These are phyloP conservation scores for Encephalitozoon romaleae DNA, from an alignment of 371 early-diverging fungal species.

Conservation along the genomic window DNA sequence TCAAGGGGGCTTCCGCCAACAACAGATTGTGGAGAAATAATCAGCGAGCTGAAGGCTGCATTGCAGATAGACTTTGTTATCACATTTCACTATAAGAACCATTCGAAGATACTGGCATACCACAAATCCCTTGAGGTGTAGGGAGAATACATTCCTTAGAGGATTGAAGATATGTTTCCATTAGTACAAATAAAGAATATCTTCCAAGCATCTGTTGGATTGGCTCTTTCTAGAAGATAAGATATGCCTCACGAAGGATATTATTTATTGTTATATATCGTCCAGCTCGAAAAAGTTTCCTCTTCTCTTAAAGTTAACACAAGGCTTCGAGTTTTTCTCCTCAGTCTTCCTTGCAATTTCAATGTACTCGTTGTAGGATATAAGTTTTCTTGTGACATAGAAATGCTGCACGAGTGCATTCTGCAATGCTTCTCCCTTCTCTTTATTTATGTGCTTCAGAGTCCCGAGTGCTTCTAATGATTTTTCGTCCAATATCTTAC, in stretches of 20 bases:
- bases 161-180: background rate
- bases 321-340: background rate
- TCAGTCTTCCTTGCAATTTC: conserved; percentile 24
- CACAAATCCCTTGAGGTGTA: conserved; percentile 1
- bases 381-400: background rate
- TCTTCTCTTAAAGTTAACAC: conserved; percentile 17
- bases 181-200: background rate
- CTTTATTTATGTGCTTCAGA: conserved; percentile 35
- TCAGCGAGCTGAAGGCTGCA: conserved; percentile 52
- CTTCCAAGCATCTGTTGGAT: background rate
- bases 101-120: conserved; percentile 26
- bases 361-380: conserved; percentile 23
- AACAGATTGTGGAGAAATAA: conserved; percentile 25
- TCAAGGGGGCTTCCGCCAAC: conserved; percentile 36
- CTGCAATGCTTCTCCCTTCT: conserved; percentile 15
- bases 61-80: conserved; percentile 51
- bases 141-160: background rate
- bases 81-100: conserved; percentile 54
- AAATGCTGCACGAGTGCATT: conserved; percentile 20
- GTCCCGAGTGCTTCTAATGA: background rate
- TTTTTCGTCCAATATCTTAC: conserved; percentile 28
- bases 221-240: background rate
- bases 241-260: too few species aligned
- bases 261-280: conserved; percentile 14
- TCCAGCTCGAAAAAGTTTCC: conserved; percentile 20